Base-by-base conservation (phyloP, 192 early-diverging fungal genomes). In the Gamsiella multidivaricata region DNA sequence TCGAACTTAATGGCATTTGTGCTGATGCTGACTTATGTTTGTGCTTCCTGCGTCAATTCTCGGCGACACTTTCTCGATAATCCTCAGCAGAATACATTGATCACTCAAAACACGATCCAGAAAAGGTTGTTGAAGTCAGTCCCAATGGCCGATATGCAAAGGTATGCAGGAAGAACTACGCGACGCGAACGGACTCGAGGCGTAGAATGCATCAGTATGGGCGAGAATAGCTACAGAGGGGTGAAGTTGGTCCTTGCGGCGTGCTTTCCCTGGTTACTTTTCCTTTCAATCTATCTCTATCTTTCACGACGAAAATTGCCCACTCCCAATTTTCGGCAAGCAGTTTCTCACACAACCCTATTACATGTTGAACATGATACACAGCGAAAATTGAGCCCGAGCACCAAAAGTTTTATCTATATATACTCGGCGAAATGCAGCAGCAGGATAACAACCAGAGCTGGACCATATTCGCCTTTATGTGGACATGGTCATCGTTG, bases 91-190 rank as follows among this genome's bases (percentile, higher is more conserved):
- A 85, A 37, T 78, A 84, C 47, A 70, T 85, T 60, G 86, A 87
- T 75, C 79, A 75, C 33, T 88, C 86, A 20, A 80, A 80, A 57
- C 81, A 83, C 28, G 83, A 86, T 74, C 63, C 70, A 50, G 86
- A 88, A 83, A 79, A 78, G 54, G 83, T 84, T 22, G 82, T 88
- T 52, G 86, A 88, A 78, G 80, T 84, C 23, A 83, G 83, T 33
- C 79, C 81, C 25, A 83, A 84, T 55, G 72, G 76, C 42, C 72
- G 86, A 45, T 88, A 86, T 72, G 81, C 84, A 32, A 83, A 80
- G 61, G 81, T 83, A 83, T 15, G 31, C 28, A 5, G n/a, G 9
- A n/a, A 18, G n/a, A 10, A n/a, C 6, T n/a, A 46, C n/a, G 45
- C 5, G 45, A 46, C n/a, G 12, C 45, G 17, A n/a, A 18, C 45